These are phyloP conservation scores for Diaporthe helianthi DNA, from an alignment of 2,329 filamentous ascomycete genomes.

Conservation along the genomic window DNA sequence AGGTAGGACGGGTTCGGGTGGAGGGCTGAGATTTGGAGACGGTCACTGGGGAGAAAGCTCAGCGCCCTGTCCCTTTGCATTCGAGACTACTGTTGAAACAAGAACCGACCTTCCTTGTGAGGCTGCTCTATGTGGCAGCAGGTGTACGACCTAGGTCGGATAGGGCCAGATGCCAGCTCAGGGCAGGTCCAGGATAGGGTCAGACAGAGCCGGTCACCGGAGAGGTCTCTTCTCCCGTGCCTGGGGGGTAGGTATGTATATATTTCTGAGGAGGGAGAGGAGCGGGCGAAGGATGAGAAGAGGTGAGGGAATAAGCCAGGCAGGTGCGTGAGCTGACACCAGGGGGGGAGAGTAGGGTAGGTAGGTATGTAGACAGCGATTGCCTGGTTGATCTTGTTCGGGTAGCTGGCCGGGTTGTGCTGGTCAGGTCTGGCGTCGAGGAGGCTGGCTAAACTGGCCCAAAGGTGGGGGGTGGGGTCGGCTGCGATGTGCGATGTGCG, in stretches of 20 bases:
- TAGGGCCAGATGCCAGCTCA: conserved; percentile 14
- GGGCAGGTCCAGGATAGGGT: not conserved
- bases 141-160: not conserved
- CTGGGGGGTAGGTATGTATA: not conserved
- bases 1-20: not conserved
- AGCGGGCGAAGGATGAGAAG: not conserved
- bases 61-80: conserved; percentile 11
- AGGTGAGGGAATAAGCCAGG: not conserved
- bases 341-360: not conserved
- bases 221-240: conserved; percentile 12
- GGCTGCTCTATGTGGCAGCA: not conserved
- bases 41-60: conserved; percentile 2
- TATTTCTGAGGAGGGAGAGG: not conserved
- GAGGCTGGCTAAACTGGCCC: conserved; percentile 20
- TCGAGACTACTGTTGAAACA: not conserved
- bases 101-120: not conserved
- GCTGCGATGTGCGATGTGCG: conserved; percentile 1
- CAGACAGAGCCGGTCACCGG: not conserved
- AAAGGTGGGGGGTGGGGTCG: conserved; percentile 22
- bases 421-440: conserved; percentile 30
- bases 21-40: conserved; percentile 16
- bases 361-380: conserved; percentile 22
- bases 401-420: conserved; percentile 20
- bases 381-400: conserved; percentile 20
- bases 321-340: not conserved